Conservation (phyloP, 331 rosid genomes). For the Malus hybrid region DNA sequence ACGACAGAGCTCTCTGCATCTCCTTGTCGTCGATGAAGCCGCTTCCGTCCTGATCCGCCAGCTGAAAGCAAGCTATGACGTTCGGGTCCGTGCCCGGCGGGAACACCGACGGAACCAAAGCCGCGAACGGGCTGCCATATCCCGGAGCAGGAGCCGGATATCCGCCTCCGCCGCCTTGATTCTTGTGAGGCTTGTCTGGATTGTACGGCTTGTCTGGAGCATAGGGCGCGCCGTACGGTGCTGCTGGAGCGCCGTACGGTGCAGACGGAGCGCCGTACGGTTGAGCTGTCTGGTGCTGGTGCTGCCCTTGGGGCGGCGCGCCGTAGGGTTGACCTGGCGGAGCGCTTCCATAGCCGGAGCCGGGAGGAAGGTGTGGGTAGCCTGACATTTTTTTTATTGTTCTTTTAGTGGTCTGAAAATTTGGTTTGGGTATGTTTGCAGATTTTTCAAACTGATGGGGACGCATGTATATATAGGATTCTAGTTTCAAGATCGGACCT, state of each 20-base stretch:
- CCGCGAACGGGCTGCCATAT: constrained; percentile 49
- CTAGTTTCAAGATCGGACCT: neutral
- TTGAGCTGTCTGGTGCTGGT: neutral
- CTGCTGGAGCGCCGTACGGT: constrained; percentile 21
- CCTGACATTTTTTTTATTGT: constrained; percentile 46
- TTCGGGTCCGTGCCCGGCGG: constrained; percentile 94
- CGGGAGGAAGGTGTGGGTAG: constrained; percentile 41
- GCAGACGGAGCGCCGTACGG: neutral
- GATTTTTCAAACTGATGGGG: neutral
- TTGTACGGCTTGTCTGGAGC: neutral
- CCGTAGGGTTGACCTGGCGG: constrained; percentile 8
- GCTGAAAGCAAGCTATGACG: constrained; percentile 69
- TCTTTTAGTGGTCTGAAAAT: neutral
- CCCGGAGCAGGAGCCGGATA: constrained; percentile 33
- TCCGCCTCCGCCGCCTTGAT: constrained; percentile 12
- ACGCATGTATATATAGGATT: neutral
- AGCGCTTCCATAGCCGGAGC: constrained; percentile 37
- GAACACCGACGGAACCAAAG: constrained; percentile 72
- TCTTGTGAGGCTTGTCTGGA: neutral
- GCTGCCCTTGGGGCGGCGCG: neutral
- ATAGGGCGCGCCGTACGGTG: neutral
- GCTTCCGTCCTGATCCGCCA: constrained; percentile 78
- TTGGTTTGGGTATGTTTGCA: neutral
- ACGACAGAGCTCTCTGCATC: constrained; percentile 15
- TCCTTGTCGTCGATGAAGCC: too few species aligned